Evolutionary conservation across 2,329 filamentous ascomycete genomes (phyloP).

Genomic region (Cladorrhinum sp.): DNA sequence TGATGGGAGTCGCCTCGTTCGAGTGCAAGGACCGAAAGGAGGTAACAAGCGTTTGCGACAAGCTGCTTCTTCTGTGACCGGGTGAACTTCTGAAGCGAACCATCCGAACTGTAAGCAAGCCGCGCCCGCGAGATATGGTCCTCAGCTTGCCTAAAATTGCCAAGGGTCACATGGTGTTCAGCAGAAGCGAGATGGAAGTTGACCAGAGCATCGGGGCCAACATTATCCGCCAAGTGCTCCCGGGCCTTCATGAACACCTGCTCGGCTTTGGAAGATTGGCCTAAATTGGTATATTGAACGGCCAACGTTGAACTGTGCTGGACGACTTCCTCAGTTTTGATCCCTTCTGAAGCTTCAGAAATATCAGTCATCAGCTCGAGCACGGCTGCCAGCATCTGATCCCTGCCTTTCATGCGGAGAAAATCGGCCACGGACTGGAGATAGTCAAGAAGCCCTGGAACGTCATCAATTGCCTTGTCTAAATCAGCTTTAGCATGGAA

Average conservation of each 20-base stretch:
- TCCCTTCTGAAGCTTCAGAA: conserved; percentile 36
- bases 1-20: conserved; percentile 57
- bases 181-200: conserved; percentile 67
- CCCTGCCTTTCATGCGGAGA: conserved; percentile 49
- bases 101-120: conserved; percentile 32
- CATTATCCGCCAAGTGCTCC: conserved; percentile 39
- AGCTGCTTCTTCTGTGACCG: conserved; percentile 45
- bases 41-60: conserved; percentile 57
- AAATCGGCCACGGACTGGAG: conserved; percentile 51
- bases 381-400: conserved; percentile 43
- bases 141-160: conserved; percentile 60
- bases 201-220: conserved; percentile 41
- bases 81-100: conserved; percentile 18
- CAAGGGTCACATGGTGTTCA: conserved; percentile 69
- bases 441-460: conserved; percentile 47
- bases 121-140: conserved; percentile 41
- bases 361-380: conserved; percentile 46
- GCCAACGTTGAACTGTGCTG: conserved; percentile 48
- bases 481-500: conserved; percentile 42
- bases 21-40: conserved; percentile 65
- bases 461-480: conserved; percentile 46
- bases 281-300: conserved; percentile 52
- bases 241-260: conserved; percentile 57
- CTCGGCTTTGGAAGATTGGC: conserved; percentile 49
- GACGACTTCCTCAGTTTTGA: conserved; percentile 40